Percentiles rank a stretch among this genome's conserved stretches.
These are phyloP conservation scores for Herpotrichia juniperi DNA, from an alignment of 2,329 filamentous ascomycete species.

Conservation along the genomic window DNA sequence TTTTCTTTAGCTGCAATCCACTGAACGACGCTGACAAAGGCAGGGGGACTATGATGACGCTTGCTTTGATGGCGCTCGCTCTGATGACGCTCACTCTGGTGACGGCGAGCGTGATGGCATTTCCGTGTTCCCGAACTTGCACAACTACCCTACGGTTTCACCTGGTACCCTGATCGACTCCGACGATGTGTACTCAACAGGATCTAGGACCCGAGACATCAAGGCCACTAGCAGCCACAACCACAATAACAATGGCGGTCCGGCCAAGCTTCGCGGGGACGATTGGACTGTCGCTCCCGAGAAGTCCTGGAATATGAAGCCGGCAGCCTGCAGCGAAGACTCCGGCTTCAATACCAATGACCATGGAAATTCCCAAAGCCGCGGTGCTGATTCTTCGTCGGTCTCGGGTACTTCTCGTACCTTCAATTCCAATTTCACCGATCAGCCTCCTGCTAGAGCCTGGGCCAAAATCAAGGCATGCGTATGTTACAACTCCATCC, in stretches of 20 bases:
- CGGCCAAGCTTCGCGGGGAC: conserved; percentile 8
- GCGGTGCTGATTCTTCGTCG: conserved; percentile 9
- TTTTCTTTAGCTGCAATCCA: background rate
- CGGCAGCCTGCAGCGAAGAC: conserved; percentile 12
- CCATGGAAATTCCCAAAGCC: conserved; percentile 22
- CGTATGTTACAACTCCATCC: conserved; percentile 20
- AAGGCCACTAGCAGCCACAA: background rate
- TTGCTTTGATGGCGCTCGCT: conserved; percentile 5
- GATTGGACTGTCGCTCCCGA: conserved; percentile 20
- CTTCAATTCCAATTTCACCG: conserved; percentile 31
- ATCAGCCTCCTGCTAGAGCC: conserved; percentile 14
- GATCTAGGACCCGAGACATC: background rate
- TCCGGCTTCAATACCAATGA: conserved; percentile 25
- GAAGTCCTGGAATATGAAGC: conserved; percentile 32
- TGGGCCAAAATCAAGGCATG: conserved; percentile 40
- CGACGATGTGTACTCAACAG: conserved; percentile 14
- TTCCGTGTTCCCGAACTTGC: conserved; percentile 18
- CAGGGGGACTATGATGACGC: conserved; percentile 12
- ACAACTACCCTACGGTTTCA: conserved; percentile 22
- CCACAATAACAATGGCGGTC: background rate
- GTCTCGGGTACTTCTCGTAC: conserved; percentile 19
- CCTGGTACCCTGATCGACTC: conserved; percentile 25
- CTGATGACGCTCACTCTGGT: conserved; percentile 8
- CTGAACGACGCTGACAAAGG: conserved; percentile 13
- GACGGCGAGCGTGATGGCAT: conserved; percentile 22